Conservation (phyloP, 257 asterid genomes). For the Forsythia suspensa region DNA sequence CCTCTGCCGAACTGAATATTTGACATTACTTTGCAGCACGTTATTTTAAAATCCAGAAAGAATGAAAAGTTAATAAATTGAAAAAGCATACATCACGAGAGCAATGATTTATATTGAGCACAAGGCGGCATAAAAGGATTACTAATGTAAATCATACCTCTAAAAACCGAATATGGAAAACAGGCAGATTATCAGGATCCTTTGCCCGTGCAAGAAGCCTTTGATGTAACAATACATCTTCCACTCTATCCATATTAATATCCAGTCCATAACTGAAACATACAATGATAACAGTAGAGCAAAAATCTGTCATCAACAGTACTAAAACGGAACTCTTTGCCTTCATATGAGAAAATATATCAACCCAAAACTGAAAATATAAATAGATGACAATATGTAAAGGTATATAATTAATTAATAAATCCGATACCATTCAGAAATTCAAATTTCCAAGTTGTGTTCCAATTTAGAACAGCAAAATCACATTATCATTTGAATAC, state of each 20-base stretch:
- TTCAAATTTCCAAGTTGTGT: constrained; percentile 1
- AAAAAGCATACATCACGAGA: neutral
- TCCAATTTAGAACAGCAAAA: constrained; percentile 18
- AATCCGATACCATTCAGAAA: neutral
- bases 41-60: neutral
- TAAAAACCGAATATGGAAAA: constrained; percentile 66
- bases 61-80: neutral
- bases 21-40: neutral
- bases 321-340: neutral
- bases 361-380: neutral
- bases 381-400: neutral
- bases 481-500: constrained; percentile 6
- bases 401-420: neutral
- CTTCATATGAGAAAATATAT: neutral
- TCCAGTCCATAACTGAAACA: constrained; percentile 74
- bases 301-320: neutral
- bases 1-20: neutral
- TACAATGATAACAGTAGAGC: constrained; percentile 14
- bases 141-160: constrained; percentile 52
- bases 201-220: constrained; percentile 77
- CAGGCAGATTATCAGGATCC: constrained; percentile 75
- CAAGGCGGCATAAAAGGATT: neutral
- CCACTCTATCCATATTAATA: constrained; percentile 79
- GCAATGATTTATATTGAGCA: constrained; percentile 2
- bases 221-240: constrained; percentile 85